A percentile compares a stretch with the other conserved stretches of the same genome.
phyloP scores from a whole-genome alignment of 2,329 filamentous ascomycete species.

The Claviceps maximensis region DNA sequence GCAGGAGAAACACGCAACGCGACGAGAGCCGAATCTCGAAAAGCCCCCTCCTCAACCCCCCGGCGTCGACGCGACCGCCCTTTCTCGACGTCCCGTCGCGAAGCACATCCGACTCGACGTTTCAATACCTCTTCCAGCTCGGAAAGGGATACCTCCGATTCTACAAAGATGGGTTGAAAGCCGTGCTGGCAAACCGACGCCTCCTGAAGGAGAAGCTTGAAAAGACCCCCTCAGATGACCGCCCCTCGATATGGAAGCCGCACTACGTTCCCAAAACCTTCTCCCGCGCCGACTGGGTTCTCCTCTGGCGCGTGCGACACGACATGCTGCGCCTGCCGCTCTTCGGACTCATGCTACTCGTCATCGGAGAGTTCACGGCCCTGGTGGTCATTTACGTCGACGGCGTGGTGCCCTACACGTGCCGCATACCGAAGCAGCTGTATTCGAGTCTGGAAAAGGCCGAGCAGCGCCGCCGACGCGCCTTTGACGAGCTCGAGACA shows the following conservation, averaged over 20 bases:
- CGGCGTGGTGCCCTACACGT: slow-evolving; percentile 62
- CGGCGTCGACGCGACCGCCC: slow-evolving; percentile 58
- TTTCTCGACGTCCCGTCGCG: slow-evolving; percentile 49
- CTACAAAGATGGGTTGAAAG: slow-evolving; percentile 75
- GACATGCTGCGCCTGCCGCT: slow-evolving; percentile 68
- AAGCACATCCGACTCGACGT: slow-evolving; percentile 19
- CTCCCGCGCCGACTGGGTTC: slow-evolving; percentile 57
- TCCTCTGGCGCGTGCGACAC: slow-evolving; percentile 52
- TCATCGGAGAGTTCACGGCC: slow-evolving; percentile 81
- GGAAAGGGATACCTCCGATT: slow-evolving; percentile 71
- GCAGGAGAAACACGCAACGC: slow-evolving; percentile 6
- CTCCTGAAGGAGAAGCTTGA: slow-evolving; percentile 32
- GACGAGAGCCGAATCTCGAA: slow-evolving; percentile 14
- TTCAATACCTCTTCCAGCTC: slow-evolving; percentile 40
- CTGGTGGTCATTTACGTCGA: slow-evolving; percentile 61
- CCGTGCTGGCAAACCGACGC: slow-evolving; percentile 55
- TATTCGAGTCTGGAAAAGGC: slow-evolving; percentile 39
- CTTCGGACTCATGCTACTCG: slow-evolving; percentile 60
- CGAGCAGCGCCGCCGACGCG: slow-evolving; percentile 36
- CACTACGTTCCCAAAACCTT: slow-evolving; percentile 20
- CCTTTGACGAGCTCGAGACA: slow-evolving; percentile 31
- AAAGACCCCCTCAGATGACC: slow-evolving; percentile 39
- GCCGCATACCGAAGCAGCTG: slow-evolving; percentile 68
- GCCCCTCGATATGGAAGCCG: slow-evolving; percentile 26
- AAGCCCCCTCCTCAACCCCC: slow-evolving; percentile 50